phyloP scores from a whole-genome alignment of 2,329 filamentous ascomycete species.

The Drechslera avenae region DNA sequence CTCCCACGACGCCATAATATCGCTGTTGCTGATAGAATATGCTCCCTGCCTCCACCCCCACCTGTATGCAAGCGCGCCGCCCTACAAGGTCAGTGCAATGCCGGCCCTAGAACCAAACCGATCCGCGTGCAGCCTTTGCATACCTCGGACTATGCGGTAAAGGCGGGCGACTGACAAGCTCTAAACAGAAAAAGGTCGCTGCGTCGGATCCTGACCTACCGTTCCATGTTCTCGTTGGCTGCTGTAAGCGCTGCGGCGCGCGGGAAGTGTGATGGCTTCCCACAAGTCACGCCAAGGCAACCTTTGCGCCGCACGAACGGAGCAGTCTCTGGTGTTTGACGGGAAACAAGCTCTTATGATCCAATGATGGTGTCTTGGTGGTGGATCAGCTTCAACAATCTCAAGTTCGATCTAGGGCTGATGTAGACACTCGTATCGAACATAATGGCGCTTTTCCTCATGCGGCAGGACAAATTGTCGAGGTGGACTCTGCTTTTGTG shows the following conservation, averaged over 20 bases:
- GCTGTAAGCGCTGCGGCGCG: constrained; percentile 11
- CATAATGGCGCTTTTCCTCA: background rate
- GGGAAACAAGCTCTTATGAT: background rate
- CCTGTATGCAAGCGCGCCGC: background rate
- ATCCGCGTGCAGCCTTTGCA: background rate
- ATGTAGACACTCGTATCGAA: background rate
- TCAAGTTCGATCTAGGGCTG: background rate
- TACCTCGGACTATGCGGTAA: background rate
- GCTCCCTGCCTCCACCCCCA: background rate
- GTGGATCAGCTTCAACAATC: background rate
- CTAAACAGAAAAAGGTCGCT: constrained; percentile 1
- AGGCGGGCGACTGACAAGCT: background rate
- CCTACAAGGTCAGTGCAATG: background rate
- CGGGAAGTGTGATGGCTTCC: background rate
- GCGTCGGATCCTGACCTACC: background rate
- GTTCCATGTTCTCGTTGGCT: constrained; percentile 4
- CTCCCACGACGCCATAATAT: background rate
- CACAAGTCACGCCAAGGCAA: background rate
- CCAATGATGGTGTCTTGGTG: background rate
- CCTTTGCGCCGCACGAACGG: background rate
- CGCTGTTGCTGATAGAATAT: background rate
- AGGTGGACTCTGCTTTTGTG: background rate
- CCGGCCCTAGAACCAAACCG: background rate
- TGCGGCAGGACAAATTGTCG: background rate
- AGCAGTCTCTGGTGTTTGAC: background rate